A percentile compares a stretch with the other conserved stretches of the same genome.
These are phyloP conservation scores for Fusarium mexicanum DNA, from an alignment of 2,329 filamentous ascomycete genomes.

Conservation along the genomic window DNA sequence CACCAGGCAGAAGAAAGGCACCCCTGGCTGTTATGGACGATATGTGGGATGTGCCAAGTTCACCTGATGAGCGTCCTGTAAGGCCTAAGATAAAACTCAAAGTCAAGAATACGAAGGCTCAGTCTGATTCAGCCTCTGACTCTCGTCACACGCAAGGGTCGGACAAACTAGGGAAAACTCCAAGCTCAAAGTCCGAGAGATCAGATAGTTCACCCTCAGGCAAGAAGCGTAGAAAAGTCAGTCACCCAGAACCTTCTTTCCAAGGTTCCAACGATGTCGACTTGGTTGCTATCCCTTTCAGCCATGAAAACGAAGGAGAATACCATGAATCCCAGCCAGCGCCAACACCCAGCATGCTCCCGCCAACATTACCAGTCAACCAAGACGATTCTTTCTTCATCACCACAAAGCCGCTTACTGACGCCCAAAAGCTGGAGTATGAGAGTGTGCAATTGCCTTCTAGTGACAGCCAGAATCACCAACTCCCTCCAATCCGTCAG, in stretches of 20 bases:
- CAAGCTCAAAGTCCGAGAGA: not conserved
- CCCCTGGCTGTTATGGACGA: constrained; percentile 43
- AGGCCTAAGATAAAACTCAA: constrained; percentile 26
- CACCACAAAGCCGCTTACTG: constrained; percentile 47
- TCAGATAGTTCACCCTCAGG: constrained; percentile 1
- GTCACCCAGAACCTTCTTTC: constrained; percentile 14
- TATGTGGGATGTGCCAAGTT: constrained; percentile 58
- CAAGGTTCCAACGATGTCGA: constrained; percentile 40
- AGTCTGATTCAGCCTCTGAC: not conserved
- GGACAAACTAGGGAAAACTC: not conserved
- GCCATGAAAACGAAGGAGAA: constrained; percentile 23
- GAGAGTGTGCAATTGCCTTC: constrained; percentile 37
- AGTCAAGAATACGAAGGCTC: constrained; percentile 21
- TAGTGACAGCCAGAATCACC: constrained; percentile 23
- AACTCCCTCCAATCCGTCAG: constrained; percentile 29
- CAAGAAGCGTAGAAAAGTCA: constrained; percentile 40
- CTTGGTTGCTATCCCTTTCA: constrained; percentile 41
- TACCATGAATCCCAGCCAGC: constrained; percentile 4
- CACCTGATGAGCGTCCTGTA: constrained; percentile 44
- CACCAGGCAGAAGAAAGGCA: constrained; percentile 43
- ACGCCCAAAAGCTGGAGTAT: constrained; percentile 52
- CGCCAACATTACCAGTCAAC: constrained; percentile 42
- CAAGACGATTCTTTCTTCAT: constrained; percentile 48
- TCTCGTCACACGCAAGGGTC: not conserved
- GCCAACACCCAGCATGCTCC: constrained; percentile 40